phyloP scores from a whole-genome alignment of 192 early-diverging fungal species.

The Entophlyctis helioformis region DNA sequence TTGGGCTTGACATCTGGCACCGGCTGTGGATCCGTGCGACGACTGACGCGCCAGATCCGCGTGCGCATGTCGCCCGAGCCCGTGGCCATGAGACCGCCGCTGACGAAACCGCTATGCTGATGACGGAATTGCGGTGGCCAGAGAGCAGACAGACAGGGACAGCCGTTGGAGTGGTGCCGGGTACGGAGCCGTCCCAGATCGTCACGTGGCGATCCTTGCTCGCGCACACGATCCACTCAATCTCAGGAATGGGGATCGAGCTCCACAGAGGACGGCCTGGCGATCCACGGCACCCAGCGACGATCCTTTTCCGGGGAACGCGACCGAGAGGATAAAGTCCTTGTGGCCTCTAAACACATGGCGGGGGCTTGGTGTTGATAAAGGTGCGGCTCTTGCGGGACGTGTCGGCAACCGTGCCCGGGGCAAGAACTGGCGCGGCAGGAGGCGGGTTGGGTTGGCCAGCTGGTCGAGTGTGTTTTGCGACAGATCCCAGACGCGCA shows the following conservation, averaged over 20 bases:
- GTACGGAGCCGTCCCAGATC: slow-evolving; percentile 71
- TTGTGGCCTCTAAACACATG: slow-evolving; percentile 58
- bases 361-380: slow-evolving; percentile 27
- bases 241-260: slow-evolving; percentile 9
- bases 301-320: slow-evolving; percentile 29
- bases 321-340: slow-evolving; percentile 97
- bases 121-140: slow-evolving; percentile 38
- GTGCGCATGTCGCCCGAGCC: slow-evolving; percentile 89
- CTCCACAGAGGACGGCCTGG: slow-evolving; percentile 12
- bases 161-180: too few relatives aligned
- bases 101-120: slow-evolving; percentile 75
- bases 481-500: slow-evolving; percentile 83
- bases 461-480: slow-evolving; percentile 14
- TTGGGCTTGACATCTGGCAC: too few relatives aligned
- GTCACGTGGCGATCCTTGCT: slow-evolving; percentile 88
- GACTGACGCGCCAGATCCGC: slow-evolving; percentile 61
- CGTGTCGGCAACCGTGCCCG: slow-evolving; percentile 3
- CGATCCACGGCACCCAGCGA: slow-evolving; percentile 23
- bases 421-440: slow-evolving; percentile 6
- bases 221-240: slow-evolving; percentile 82
- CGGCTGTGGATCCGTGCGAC: too few relatives aligned
- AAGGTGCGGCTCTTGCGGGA: neutral
- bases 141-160: too few relatives aligned
- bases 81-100: slow-evolving; percentile 83
- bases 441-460: neutral